Evolutionary conservation across 2,329 filamentous ascomycete species (phyloP), one percentile per base, ranked within the genome.

Genomic region (Furcasterigmium sp.): DNA sequence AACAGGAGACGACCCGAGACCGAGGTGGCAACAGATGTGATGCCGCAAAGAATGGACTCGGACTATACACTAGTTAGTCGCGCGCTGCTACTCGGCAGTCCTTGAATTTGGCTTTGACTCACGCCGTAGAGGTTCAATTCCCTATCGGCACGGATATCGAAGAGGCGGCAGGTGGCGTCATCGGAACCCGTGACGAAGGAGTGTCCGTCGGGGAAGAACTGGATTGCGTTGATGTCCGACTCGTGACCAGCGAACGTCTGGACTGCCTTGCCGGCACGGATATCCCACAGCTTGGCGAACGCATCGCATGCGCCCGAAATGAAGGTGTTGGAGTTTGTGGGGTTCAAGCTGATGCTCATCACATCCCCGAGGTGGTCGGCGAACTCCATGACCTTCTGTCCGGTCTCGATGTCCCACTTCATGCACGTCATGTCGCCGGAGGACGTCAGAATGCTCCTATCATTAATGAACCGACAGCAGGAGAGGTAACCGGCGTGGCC

Each of bases 371-470:
- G 78, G 64, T 98, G 93, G 69, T 98, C 93, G 60, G 93, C 93
- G 56, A 97, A 98, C 65, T 98, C 93, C 60, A 91, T 95, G 34
- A 95, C 87, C 73, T 96, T 96, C 53, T 91, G 89, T 45, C 93
- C 93, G 1, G 91, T 95, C 70, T 98, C 93, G 52, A 98, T 91
- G 72, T 98, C 93, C 93, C 93, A 98, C 61, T 97, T 87, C 85
- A 97, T 96, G 67, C 93, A 98, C 41, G 93, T 98, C 93, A 98
- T 98, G 64, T 98, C 93, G 51, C 93, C 93, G 3, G 93, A 98
- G 1, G 93, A 97, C 47, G 93, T 98, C 52, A 98, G 82, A 59
- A 98, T 97, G 61, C 89, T 90, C 60, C 93, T 85, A 72, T 98
- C 93, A 65, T 95, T 97, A 74, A 97, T 95, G 68, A 98, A 98